phyloP scores from a whole-genome alignment of 2,329 filamentous ascomycete genomes.

The Didymella lethalis region DNA sequence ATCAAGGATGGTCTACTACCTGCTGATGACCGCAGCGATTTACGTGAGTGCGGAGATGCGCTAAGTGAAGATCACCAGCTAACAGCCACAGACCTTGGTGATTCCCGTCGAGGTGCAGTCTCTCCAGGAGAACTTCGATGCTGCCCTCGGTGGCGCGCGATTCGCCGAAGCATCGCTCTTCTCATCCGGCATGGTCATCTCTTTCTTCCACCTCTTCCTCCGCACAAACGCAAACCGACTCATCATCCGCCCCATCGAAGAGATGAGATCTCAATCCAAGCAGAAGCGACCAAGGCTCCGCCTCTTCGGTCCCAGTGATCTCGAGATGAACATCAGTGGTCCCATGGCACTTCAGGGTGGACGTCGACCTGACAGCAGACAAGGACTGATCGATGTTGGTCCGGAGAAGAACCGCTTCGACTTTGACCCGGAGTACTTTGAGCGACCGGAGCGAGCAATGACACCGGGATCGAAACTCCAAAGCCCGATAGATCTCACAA shows the following conservation, averaged over 20 bases:
- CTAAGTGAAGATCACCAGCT: slow-evolving; percentile 1
- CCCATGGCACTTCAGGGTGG: slow-evolving; percentile 47
- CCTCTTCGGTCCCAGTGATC: slow-evolving; percentile 55
- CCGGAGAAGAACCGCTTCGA: slow-evolving; percentile 50
- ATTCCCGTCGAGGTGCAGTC: slow-evolving; percentile 70
- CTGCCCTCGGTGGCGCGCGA: slow-evolving; percentile 64
- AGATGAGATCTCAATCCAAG: slow-evolving; percentile 50
- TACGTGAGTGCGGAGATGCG: slow-evolving; percentile 57
- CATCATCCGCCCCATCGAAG: slow-evolving; percentile 61
- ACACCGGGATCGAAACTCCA: slow-evolving; percentile 42
- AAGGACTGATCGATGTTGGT: slow-evolving; percentile 48
- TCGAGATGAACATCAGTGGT: slow-evolving; percentile 53
- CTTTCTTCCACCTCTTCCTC: slow-evolving; percentile 71
- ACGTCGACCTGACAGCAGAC: slow-evolving; percentile 42
- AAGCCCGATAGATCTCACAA: slow-evolving; percentile 44
- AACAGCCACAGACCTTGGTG: slow-evolving; percentile 58
- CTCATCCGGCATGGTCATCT: slow-evolving; percentile 70
- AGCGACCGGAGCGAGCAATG: slow-evolving; percentile 41
- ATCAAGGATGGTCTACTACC: slow-evolving; percentile 74
- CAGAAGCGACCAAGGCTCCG: slow-evolving; percentile 59
- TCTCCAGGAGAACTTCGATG: slow-evolving; percentile 53
- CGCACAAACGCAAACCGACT: slow-evolving; percentile 68
- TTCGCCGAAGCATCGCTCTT: slow-evolving; percentile 72
- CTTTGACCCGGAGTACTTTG: slow-evolving; percentile 46
- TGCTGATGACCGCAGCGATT: slow-evolving; percentile 64